phyloP scores from a whole-genome alignment of 192 early-diverging fungal genomes.

The Coemansia sp. region DNA sequence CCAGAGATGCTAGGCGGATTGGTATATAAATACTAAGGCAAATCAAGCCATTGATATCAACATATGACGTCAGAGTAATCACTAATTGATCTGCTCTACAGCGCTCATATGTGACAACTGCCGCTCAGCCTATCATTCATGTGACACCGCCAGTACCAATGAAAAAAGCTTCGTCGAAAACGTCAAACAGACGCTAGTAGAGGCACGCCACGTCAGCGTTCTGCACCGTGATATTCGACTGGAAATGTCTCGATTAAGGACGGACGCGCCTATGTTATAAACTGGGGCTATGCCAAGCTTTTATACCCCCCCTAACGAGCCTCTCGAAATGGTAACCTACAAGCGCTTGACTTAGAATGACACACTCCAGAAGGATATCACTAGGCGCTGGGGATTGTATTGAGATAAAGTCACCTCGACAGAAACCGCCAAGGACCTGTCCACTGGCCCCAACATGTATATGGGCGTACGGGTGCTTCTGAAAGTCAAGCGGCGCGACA shows the following conservation, averaged over 20 bases:
- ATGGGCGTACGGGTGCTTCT: slow-evolving; percentile 14
- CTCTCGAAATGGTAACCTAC: background rate
- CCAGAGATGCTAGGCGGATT: too few species aligned
- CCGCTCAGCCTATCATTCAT: too few species aligned
- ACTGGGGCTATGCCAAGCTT: slow-evolving; percentile 10
- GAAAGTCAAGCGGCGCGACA: background rate
- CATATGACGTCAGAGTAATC: too few species aligned
- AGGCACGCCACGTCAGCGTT: slow-evolving; percentile 4
- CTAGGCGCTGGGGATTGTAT: background rate
- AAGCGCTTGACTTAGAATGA: background rate
- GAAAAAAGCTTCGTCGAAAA: background rate
- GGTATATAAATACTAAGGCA: too few species aligned
- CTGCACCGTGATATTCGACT: slow-evolving; percentile 14
- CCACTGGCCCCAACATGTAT: background rate
- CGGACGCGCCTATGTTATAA: background rate
- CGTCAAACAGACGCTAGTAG: background rate
- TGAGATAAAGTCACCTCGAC: background rate
- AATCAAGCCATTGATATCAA: too few species aligned
- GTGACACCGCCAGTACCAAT: too few species aligned
- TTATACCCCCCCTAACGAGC: background rate
- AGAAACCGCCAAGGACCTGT: background rate
- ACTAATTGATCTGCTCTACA: too few species aligned
- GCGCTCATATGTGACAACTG: too few species aligned
- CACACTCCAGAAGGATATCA: background rate
- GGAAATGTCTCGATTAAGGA: slow-evolving; percentile 9